Conservation (phyloP, 805 yeast genomes). For the Tetrapisispora nanseiensis region DNA sequence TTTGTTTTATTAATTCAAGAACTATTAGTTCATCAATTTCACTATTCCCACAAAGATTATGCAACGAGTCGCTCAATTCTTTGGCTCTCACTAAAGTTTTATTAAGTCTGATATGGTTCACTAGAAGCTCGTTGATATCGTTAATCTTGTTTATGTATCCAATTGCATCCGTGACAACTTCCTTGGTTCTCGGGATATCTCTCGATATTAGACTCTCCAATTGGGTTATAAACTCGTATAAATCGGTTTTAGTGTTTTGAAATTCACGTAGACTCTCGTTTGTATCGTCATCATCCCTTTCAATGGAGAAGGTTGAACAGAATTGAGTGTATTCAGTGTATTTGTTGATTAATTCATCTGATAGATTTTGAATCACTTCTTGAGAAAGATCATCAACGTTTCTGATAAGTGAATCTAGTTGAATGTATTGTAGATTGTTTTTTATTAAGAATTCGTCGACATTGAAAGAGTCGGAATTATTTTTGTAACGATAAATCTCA, state of each 20-base stretch:
- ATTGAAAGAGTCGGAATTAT: conserved; percentile 10
- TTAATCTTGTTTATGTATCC: conserved; percentile 23
- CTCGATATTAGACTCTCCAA: conserved; percentile 14
- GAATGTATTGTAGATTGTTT: conserved; percentile 26
- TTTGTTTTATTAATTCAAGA: conserved; percentile 11
- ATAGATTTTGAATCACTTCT: conserved; percentile 17
- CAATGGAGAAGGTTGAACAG: conserved; percentile 14
- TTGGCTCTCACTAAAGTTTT: conserved; percentile 12
- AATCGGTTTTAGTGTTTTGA: conserved; percentile 16
- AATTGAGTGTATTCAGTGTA: conserved; percentile 21
- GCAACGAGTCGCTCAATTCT: conserved; percentile 18
- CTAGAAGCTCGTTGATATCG: conserved; percentile 12
- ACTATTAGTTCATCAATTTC: conserved; percentile 13
- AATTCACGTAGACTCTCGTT: conserved; percentile 17
- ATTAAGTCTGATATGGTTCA: conserved; percentile 12
- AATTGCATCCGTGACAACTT: conserved; percentile 17
- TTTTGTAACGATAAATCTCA: conserved; percentile 10
- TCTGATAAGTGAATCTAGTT: conserved; percentile 23
- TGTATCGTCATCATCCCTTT: conserved; percentile 5
- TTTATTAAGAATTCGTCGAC: conserved; percentile 23
- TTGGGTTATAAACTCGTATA: conserved; percentile 15
- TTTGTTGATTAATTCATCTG: conserved; percentile 19
- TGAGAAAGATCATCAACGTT: conserved; percentile 19
- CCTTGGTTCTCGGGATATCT: conserved; percentile 18
- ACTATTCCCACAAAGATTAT: conserved; percentile 20